phyloP scores from a whole-genome alignment of 2,329 filamentous ascomycete species.

The Fusarium nisikadoi region DNA sequence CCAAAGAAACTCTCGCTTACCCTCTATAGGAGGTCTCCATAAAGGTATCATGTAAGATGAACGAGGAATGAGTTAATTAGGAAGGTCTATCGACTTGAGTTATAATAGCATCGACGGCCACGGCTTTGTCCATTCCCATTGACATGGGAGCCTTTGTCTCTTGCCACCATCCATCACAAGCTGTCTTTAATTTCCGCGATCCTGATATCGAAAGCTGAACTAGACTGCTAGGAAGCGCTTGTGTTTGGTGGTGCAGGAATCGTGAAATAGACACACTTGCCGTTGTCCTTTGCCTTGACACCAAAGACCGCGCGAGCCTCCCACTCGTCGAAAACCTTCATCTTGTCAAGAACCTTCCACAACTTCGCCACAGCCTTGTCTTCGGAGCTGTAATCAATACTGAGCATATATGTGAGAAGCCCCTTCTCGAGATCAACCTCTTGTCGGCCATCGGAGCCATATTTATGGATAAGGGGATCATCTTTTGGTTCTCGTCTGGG shows the following conservation, averaged over 20 bases:
- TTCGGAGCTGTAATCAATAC: rapidly evolving
- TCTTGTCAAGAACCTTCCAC: rapidly evolving
- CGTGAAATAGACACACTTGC: rapidly evolving
- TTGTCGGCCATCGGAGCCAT: not conserved
- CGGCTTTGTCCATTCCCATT: not conserved
- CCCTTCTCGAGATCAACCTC: not conserved
- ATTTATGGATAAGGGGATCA: not conserved
- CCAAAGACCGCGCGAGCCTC: not conserved
- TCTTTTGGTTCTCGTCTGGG: not conserved
- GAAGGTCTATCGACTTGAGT: not conserved
- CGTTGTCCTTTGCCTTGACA: not conserved
- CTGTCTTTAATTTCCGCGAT: too few species aligned
- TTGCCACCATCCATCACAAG: rapidly evolving
- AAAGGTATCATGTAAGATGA: too few species aligned
- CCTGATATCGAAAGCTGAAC: rapidly evolving
- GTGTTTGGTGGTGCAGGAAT: rapidly evolving
- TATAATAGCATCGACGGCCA: too few species aligned
- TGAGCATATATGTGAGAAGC: not conserved
- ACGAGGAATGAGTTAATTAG: rapidly evolving
- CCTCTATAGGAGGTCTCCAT: too few species aligned
- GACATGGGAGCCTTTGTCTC: rapidly evolving
- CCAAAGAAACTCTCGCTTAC: too few species aligned
- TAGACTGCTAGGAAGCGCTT: rapidly evolving
- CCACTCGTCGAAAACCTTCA: not conserved
- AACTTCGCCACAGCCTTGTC: not conserved